Evolutionary conservation across 139 green algal genomes (phyloP), one percentile per base, ranked within the genome.

Genomic region (Chlorokybus atmophyticus): DNA sequence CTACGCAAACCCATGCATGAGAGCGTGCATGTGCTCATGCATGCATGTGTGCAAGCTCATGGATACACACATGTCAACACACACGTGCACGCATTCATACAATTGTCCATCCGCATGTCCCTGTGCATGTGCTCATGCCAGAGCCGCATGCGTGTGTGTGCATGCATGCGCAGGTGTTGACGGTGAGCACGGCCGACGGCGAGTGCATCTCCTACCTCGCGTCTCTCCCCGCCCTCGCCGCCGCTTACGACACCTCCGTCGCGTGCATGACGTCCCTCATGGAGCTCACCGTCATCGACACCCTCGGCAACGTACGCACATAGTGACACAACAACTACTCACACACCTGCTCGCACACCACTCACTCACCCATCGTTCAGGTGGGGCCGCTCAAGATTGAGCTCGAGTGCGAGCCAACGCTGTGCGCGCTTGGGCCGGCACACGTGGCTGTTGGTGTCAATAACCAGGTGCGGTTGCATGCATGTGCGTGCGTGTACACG

Each of bases 381-480:
- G 10, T 44, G 14, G 10, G 10, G 10, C 35, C 19, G 14, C 8
- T 56, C 27, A 19, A 38, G 7, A 26, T 60, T n/a, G 26, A 75
- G 50, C 60, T 88, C 0, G 72, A 77, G 26, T 75, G 55, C 3
- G 80, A 92, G 74, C 78, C 83, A 2, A 64, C 75, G 3, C 76
- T 85, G 32, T 68, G 79, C 35, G 78, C 70, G 10, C 55, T 87
- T 40, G 83, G 83, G 23, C 79, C 75, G 1, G 10, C 21, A 4
- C 77, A 87, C 48, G 58, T 84, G 5, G 82, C 78, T 8, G 67
- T 79, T n/a, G 82, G 73, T 26, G 76, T 80, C 42, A 85, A 86
- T 68, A 83, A 83, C 59, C 75, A 87, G 78, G 44, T 24, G 76
- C n/a, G n/a, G n/a, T n/a, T n/a, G n/a, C n/a, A n/a, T n/a, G n/a